Percentiles rank a stretch among this genome's conserved stretches.
phyloP scores from a whole-genome alignment of 2,329 filamentous ascomycete species.

The Trichophyton schoenleinii region DNA sequence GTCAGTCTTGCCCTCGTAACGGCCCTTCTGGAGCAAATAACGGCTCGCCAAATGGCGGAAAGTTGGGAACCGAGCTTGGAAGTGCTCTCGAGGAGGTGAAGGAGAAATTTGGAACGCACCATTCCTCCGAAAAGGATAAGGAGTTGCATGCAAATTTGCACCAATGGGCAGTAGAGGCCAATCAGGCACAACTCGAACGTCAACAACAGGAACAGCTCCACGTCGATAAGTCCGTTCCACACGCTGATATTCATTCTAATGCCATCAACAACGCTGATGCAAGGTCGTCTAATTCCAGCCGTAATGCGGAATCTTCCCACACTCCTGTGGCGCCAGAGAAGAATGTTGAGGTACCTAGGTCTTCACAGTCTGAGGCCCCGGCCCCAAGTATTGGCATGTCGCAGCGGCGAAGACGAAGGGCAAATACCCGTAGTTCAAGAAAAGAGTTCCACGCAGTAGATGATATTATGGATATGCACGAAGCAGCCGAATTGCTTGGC shows the following conservation, averaged over 20 bases:
- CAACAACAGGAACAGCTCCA: slow-evolving; percentile 21
- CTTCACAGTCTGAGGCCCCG: slow-evolving; percentile 23
- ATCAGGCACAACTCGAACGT: slow-evolving; percentile 24
- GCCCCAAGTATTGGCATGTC: slow-evolving; percentile 32
- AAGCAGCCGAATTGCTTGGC: slow-evolving; percentile 69
- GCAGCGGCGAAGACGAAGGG: slow-evolving; percentile 30
- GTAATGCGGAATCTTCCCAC: slow-evolving; percentile 17
- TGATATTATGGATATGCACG: slow-evolving; percentile 59
- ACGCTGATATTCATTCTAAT: slow-evolving; percentile 17
- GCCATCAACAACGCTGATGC: slow-evolving; percentile 35
- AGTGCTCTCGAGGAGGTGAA: slow-evolving; percentile 22
- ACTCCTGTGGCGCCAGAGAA: slow-evolving; percentile 18
- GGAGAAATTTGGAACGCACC: slow-evolving; percentile 18
- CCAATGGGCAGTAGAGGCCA: slow-evolving; percentile 23
- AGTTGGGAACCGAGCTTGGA: slow-evolving; percentile 17
- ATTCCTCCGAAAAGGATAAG: slow-evolving; percentile 8
- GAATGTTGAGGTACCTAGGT: slow-evolving; percentile 20
- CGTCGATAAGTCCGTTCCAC: slow-evolving; percentile 22
- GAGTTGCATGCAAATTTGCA: slow-evolving; percentile 26
- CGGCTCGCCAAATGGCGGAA: slow-evolving; percentile 18
- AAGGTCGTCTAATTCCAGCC: slow-evolving; percentile 16
- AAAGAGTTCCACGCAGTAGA: slow-evolving; percentile 46
- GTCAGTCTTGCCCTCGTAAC: slow-evolving; percentile 15
- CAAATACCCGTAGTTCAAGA: slow-evolving; percentile 35
- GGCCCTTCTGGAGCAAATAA: slow-evolving; percentile 27